phyloP scores from a whole-genome alignment of 2,329 filamentous ascomycete species.

The Blastomyces emzantsi region DNA sequence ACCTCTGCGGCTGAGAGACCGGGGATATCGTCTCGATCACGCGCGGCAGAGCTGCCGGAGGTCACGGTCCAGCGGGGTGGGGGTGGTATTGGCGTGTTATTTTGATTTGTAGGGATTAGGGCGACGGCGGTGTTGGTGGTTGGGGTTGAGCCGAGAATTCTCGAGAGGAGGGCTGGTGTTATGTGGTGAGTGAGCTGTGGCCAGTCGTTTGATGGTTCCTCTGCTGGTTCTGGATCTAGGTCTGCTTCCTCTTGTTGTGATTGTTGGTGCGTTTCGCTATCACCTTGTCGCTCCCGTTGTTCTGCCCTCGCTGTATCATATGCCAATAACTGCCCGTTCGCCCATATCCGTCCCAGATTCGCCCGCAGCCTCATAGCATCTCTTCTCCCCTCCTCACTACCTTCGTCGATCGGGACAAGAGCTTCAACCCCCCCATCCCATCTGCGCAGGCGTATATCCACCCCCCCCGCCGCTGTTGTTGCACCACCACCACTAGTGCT shows the following conservation, averaged over 20 bases:
- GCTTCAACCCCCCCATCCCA: conserved; percentile 41
- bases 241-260: conserved; percentile 22
- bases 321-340: conserved; percentile 37
- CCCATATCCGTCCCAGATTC: conserved; percentile 49
- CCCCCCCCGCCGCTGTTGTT: conserved; percentile 19
- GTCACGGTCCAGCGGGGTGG: conserved; percentile 44
- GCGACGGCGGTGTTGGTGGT: neutral
- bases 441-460: conserved; percentile 46
- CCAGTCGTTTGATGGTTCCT: conserved; percentile 44
- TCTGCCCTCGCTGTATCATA: conserved; percentile 28
- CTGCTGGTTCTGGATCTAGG: neutral
- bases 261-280: conserved; percentile 14
- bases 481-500: conserved; percentile 10
- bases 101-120: neutral
- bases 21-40: conserved; percentile 52
- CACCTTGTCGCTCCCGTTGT: conserved; percentile 20
- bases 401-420: conserved; percentile 26
- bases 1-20: conserved; percentile 37
- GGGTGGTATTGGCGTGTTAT: neutral
- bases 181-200: conserved; percentile 43
- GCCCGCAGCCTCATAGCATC: conserved; percentile 46
- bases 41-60: conserved; percentile 48
- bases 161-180: conserved; percentile 40
- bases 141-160: conserved; percentile 39
- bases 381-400: conserved; percentile 33